phyloP scores from a whole-genome alignment of 2,329 filamentous ascomycete genomes.

The Paecilomyces sp. region DNA sequence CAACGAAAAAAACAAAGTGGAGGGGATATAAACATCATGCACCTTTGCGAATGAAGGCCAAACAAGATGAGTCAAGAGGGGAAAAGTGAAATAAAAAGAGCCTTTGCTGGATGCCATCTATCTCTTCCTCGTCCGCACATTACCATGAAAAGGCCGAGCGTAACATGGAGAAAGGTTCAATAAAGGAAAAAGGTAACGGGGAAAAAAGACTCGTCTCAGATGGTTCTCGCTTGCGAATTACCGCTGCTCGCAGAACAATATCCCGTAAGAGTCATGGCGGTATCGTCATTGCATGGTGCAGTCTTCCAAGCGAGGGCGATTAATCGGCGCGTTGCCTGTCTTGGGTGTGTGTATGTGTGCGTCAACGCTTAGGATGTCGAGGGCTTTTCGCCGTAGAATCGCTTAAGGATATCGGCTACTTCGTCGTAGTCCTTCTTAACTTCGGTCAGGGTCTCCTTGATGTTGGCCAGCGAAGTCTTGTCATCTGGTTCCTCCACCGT shows the following conservation, averaged over 20 bases:
- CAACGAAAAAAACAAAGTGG: not conserved
- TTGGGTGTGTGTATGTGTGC: not conserved
- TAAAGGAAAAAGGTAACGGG: not conserved
- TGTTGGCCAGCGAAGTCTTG: conserved; percentile 60
- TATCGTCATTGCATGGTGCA: not conserved
- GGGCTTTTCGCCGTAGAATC: conserved; percentile 57
- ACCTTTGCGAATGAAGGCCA: not conserved
- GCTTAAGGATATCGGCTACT: conserved; percentile 61
- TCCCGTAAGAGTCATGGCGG: not conserved
- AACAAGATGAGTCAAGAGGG: not conserved
- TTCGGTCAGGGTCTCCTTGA: conserved; percentile 60
- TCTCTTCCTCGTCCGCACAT: not conserved
- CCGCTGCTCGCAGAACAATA: not conserved
- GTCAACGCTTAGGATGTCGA: not conserved
- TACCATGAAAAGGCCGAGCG: not conserved
- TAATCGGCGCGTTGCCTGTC: not conserved
- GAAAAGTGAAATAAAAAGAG: not conserved
- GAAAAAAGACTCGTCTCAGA: not conserved
- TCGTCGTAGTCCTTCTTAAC: conserved; percentile 73
- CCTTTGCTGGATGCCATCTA: not conserved
- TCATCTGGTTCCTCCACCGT: conserved; percentile 22
- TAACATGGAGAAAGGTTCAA: not conserved
- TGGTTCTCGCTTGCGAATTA: not conserved
- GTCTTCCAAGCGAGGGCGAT: not conserved
- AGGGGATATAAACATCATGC: not conserved